Percentiles rank a stretch among this genome's conserved stretches.
phyloP scores from a whole-genome alignment of 441 rosid genomes.

The Macaranga tanarius region DNA sequence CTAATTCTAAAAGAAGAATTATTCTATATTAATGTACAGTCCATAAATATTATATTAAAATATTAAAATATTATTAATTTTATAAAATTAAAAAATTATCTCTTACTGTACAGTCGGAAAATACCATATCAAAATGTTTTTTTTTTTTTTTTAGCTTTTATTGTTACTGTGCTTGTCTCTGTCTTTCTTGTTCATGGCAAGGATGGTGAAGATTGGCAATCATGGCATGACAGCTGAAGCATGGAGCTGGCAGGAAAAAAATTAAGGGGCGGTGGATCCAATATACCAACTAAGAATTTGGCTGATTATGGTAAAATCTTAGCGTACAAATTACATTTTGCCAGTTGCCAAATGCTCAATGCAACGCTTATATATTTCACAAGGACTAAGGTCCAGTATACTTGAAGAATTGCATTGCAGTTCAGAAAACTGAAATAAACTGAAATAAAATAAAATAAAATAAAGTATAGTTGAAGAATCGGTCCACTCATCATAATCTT shows the following conservation, averaged over 20 bases:
- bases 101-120: too few relatives aligned
- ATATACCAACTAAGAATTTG: slow-evolving; percentile 23
- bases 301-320: slow-evolving; percentile 19
- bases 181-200: not conserved
- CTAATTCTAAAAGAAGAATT: too few relatives aligned
- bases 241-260: not conserved
- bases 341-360: slow-evolving; percentile 16
- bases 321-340: slow-evolving; percentile 35
- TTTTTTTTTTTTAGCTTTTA: not conserved
- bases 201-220: not conserved
- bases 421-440: too few relatives aligned
- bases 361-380: not conserved
- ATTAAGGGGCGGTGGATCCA: slow-evolving; percentile 14
- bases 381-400: not conserved
- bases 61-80: too few relatives aligned
- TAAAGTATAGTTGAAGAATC: too few relatives aligned
- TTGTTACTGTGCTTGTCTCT: too few relatives aligned
- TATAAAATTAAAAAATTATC: too few relatives aligned
- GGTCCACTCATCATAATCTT: too few relatives aligned
- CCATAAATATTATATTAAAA: too few relatives aligned
- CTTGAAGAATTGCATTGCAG: not conserved
- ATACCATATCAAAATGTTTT: too few relatives aligned
- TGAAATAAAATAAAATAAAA: too few relatives aligned
- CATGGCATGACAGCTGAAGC: slow-evolving; percentile 21
- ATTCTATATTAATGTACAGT: too few relatives aligned